phyloP scores from a whole-genome alignment of 495 filamentous ascomycete species.

The Peziza echinospora region DNA sequence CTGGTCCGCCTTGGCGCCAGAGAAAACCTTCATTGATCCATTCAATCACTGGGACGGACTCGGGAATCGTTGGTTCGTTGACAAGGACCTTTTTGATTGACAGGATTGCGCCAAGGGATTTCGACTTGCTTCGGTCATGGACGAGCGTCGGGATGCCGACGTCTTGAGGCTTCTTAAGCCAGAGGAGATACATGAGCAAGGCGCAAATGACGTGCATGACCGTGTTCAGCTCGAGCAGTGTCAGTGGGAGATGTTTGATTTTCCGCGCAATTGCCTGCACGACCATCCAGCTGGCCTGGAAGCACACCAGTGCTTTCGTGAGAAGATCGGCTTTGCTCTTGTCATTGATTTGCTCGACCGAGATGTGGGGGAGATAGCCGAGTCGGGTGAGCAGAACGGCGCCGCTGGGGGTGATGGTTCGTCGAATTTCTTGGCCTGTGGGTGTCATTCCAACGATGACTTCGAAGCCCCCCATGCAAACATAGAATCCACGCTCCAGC shows the following conservation, averaged over 20 bases:
- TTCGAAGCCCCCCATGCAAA: neutral
- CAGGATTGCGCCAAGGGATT: neutral
- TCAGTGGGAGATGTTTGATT: conserved; percentile 1
- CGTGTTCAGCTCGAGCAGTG: conserved; percentile 4
- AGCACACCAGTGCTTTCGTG: conserved; percentile 3
- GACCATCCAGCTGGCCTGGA: conserved; percentile 2
- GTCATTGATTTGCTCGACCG: neutral
- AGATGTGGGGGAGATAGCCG: neutral
- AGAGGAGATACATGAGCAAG: conserved; percentile 4
- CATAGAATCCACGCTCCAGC: neutral
- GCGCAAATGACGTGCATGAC: conserved; percentile 6
- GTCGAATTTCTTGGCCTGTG: neutral
- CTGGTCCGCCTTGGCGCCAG: no score
- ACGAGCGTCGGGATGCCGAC: conserved; percentile 1
- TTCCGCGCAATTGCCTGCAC: conserved; percentile 2
- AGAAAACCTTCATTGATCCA: neutral
- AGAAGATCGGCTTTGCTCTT: conserved; percentile 1
- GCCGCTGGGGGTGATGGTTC: neutral
- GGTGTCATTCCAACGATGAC: neutral
- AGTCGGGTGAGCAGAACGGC: neutral
- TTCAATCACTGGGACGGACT: neutral
- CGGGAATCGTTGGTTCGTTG: neutral
- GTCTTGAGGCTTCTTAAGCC: conserved; percentile 5
- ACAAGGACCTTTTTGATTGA: neutral
- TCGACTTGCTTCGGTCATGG: neutral